Conservation (phyloP, 2,329 filamentous ascomycete genomes). For the Graphiopsis chlorocephala region DNA sequence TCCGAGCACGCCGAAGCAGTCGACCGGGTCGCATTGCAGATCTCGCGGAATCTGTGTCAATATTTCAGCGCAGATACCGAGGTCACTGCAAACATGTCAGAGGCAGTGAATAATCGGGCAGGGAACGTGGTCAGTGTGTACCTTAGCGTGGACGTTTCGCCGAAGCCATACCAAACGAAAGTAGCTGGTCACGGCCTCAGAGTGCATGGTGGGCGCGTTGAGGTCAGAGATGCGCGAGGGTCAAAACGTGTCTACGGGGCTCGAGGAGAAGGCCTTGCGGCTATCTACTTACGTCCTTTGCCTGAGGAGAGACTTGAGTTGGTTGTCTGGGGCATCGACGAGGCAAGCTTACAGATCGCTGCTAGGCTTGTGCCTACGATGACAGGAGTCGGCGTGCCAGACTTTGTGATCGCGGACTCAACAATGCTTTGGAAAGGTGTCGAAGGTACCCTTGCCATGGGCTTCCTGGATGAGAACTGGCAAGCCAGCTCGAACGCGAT, state of each 20-base stretch:
- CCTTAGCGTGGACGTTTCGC: conserved; percentile 29
- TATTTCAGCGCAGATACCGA: conserved; percentile 55
- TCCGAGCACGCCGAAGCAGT: conserved; percentile 23
- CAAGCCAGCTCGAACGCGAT: conserved; percentile 7
- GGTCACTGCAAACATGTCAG: conserved; percentile 31
- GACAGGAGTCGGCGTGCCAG: conserved; percentile 57
- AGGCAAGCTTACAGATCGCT: conserved; percentile 47
- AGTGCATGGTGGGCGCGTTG: conserved; percentile 32
- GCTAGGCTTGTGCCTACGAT: conserved; percentile 54
- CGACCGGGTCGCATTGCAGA: conserved; percentile 48
- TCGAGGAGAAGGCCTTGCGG: conserved; percentile 39
- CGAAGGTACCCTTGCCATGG: conserved; percentile 53
- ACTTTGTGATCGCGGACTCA: conserved; percentile 52
- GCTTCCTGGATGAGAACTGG: conserved; percentile 57
- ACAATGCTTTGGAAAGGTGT: conserved; percentile 51
- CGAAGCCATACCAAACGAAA: not conserved
- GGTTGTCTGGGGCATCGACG: conserved; percentile 55
- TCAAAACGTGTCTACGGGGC: not conserved
- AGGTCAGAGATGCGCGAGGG: conserved; percentile 1
- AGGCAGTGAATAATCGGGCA: conserved; percentile 8
- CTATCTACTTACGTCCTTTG: conserved; percentile 53
- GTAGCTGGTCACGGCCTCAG: conserved; percentile 29
- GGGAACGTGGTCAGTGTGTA: conserved; percentile 49
- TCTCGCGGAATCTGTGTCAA: conserved; percentile 53
- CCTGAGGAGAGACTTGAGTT: conserved; percentile 50